Evolutionary conservation across 2,329 filamentous ascomycete species (phyloP).

Genomic region (Ambrosiella beaveri): DNA sequence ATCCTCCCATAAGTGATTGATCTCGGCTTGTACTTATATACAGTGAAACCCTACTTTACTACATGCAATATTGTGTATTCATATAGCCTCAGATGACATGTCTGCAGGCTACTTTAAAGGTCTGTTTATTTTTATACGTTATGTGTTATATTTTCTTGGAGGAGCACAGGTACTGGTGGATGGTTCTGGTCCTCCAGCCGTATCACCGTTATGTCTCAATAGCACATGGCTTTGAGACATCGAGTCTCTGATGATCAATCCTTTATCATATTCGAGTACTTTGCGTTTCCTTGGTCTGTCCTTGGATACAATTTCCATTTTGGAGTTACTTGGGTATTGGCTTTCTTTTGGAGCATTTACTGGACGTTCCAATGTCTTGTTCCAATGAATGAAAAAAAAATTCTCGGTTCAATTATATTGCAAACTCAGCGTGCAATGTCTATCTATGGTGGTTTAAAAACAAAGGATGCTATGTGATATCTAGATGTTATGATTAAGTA

Average conservation of each 20-base stretch:
- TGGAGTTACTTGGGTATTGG: neutral
- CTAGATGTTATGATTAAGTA: slow-evolving; percentile 18
- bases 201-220: neutral
- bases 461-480: neutral
- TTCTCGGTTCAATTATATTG: too few relatives aligned
- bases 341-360: neutral
- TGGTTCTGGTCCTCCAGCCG: neutral
- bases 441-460: neutral
- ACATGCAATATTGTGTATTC: neutral
- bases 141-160: neutral
- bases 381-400: neutral
- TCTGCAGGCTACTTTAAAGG: neutral
- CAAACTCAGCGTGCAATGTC: neutral
- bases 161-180: neutral
- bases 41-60: neutral
- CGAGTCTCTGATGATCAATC: neutral
- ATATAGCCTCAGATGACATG: neutral
- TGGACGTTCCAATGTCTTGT: neutral
- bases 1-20: neutral
- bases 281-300: neutral
- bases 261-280: too few relatives aligned
- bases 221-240: neutral
- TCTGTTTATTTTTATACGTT: slow-evolving; percentile 2
- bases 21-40: neutral
- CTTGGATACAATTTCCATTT: neutral